Conservation (phyloP, 148 eudicot species). For the Rhododendron mucronatum region DNA sequence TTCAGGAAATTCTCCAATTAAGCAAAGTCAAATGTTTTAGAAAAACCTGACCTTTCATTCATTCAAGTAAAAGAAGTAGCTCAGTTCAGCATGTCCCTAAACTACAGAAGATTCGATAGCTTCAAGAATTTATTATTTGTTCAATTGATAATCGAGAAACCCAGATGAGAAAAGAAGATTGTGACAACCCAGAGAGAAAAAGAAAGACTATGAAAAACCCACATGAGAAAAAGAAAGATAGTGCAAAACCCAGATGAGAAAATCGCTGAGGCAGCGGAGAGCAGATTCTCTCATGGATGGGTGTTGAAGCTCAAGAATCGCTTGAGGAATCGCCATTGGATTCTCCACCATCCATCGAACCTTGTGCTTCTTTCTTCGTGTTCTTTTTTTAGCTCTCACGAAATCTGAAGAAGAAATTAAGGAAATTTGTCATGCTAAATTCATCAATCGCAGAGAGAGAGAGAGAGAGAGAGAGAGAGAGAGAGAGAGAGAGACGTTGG, state of each 20-base stretch:
- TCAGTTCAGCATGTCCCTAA: neutral
- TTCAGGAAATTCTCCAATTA: neutral
- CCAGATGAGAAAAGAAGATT: neutral
- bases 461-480: neutral
- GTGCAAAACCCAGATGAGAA: neutral
- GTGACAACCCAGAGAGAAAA: no score
- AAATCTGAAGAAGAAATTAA: neutral
- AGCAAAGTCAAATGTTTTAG: neutral
- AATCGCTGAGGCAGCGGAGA: conserved; percentile 7
- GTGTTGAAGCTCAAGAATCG: conserved; percentile 8
- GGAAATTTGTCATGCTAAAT: neutral
- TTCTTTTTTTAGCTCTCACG: neutral
- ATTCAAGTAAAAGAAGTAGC: neutral
- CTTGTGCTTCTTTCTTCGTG: neutral
- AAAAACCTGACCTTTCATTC: neutral
- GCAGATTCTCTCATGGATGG: conserved; percentile 4
- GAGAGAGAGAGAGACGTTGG: conserved; percentile 12
- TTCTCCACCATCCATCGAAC: conserved; percentile 10
- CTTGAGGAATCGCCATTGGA: conserved; percentile 11
- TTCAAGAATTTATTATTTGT: neutral
- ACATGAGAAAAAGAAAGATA: neutral
- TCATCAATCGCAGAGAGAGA: neutral
- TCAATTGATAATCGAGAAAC: neutral
- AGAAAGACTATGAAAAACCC: no score
- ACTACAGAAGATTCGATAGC: neutral